Evolutionary conservation across 345 rosid species (phyloP), one percentile per base, ranked within the genome.

Genomic region (Salix caprea): DNA sequence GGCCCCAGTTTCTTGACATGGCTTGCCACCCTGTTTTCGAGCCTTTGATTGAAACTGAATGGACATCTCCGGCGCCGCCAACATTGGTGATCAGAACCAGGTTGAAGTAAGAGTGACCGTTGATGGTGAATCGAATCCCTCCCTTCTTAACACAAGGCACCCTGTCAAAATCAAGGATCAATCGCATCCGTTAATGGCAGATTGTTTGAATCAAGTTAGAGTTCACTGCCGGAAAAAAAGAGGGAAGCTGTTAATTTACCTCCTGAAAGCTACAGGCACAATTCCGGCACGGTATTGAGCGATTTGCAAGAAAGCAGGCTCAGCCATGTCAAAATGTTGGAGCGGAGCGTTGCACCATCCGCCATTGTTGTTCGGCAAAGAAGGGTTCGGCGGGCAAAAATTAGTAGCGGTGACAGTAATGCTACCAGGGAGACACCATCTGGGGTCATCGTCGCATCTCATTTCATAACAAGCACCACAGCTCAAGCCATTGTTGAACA

Each of bases 271-370:
- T 6, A 89, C 81, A 18, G 91, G 89, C 14, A 88, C 93, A 48
- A 89, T 89, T 50, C 93, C 91, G 24, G 91, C 91, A 58, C 83
- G 83, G 75, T 88, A 90, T 2, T 85, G 82, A 28, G 91, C 90
- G 14, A 89, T 88, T 71, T 86, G 86, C 50, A 86, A 78, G 76
- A 89, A 90, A 72, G 89, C 90, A 40, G 91, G 90, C 75, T 84
- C 66, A n/a, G 89, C 91, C 81, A 88, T 64, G 70, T 90, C 93
- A 37, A 86, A 89, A 78, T 89, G 92, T 44, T 86, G 84, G 39
- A 83, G 89, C 24, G 92, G 92, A 74, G 92, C 90, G 67, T 88
- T 89, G 76, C 93, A 89, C 93, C 93, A 88, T 10, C 91, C 88
- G 23, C 93, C 93, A 39, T 88, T 84, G 75, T 88, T 75, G 58